A percentile compares a stretch with the other conserved stretches of the same genome.
phyloP scores from a whole-genome alignment of 306 rosid genomes.

The Abrus pulchellus region DNA sequence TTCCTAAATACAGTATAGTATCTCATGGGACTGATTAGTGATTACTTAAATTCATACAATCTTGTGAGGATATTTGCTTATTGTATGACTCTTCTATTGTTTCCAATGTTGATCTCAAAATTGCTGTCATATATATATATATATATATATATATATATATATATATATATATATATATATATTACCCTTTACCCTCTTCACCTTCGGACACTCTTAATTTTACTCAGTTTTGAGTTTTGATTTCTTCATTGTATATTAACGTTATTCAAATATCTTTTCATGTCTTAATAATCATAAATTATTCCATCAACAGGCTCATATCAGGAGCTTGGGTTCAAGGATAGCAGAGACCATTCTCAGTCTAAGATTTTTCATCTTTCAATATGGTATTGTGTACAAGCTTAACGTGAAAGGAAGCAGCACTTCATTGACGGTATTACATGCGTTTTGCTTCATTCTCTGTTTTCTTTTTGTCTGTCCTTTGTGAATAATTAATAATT shows the following conservation, averaged over 20 bases:
- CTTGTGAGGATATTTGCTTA: background rate
- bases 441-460: constrained; percentile 20
- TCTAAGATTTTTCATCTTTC: constrained; percentile 92
- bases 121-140: background rate
- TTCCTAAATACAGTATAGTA: background rate
- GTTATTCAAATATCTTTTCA: background rate
- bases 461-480: constrained; percentile 5
- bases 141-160: background rate
- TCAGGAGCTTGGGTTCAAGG: constrained; percentile 79
- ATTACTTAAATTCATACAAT: background rate
- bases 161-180: too few species aligned
- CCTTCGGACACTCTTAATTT: background rate
- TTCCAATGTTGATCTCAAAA: constrained; percentile 1
- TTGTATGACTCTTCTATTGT: background rate
- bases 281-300: background rate
- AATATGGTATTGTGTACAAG: constrained; percentile 93
- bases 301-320: constrained; percentile 70
- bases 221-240: background rate
- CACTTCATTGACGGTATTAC: constrained; percentile 84
- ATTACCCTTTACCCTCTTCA: background rate
- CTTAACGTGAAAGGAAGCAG: constrained; percentile 66
- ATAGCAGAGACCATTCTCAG: constrained; percentile 87
- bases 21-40: background rate
- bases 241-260: background rate
- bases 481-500: background rate